phyloP scores from a whole-genome alignment of 1,284 basidiomycete species.

The Gomphus bonarii region DNA sequence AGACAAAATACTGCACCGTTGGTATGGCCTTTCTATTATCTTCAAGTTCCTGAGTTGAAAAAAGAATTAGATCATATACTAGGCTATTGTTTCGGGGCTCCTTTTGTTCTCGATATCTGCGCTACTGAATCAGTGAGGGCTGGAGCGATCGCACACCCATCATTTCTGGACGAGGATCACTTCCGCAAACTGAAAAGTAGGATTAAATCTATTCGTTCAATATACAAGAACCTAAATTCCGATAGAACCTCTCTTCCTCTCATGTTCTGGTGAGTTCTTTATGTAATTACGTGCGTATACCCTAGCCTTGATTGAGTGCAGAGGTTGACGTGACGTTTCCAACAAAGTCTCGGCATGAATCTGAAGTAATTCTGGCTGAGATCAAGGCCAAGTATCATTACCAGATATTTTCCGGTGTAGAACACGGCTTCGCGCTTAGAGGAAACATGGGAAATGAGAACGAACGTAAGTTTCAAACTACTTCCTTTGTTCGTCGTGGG shows the following conservation, averaged over 20 bases:
- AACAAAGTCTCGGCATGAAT: slow-evolving; percentile 30
- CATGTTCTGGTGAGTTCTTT: slow-evolving; percentile 35
- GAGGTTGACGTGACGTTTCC: slow-evolving; percentile 37
- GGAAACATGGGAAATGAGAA: slow-evolving; percentile 28
- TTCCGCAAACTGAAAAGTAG: slow-evolving; percentile 38
- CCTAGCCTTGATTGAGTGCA: slow-evolving; percentile 13
- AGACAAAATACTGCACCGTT: slow-evolving; percentile 4
- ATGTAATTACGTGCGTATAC: background rate
- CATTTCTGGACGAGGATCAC: slow-evolving; percentile 36
- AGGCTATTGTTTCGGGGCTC: slow-evolving; percentile 22
- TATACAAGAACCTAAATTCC: background rate
- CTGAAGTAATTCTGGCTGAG: slow-evolving; percentile 35
- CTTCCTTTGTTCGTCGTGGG: too few relatives aligned
- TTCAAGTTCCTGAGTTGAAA: background rate
- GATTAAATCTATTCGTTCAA: slow-evolving; percentile 14
- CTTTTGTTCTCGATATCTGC: slow-evolving; percentile 36
- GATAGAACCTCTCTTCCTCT: slow-evolving; percentile 40
- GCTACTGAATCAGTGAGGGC: slow-evolving; percentile 33
- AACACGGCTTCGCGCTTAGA: slow-evolving; percentile 35
- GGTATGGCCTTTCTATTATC: background rate
- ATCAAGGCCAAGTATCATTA: slow-evolving; percentile 34
- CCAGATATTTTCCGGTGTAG: slow-evolving; percentile 39
- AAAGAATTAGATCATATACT: background rate
- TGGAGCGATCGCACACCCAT: slow-evolving; percentile 50
- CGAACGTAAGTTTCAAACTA: slow-evolving; percentile 24